These are phyloP conservation scores for Diaporthe amygdali DNA, from an alignment of 2,329 filamentous ascomycete species.

Conservation along the genomic window DNA sequence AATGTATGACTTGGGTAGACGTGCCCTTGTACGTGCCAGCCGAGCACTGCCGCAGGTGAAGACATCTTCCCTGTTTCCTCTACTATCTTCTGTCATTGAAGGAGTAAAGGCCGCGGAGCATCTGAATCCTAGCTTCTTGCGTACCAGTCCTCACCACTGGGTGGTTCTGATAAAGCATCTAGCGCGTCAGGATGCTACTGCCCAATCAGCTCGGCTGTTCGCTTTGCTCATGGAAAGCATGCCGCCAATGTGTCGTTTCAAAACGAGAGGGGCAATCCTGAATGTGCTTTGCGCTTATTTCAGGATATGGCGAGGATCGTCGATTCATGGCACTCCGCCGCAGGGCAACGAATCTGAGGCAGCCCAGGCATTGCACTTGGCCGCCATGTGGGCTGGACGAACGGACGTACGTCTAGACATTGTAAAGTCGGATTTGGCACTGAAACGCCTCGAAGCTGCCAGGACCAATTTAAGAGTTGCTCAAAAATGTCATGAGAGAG, in stretches of 20 bases:
- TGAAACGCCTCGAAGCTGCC: not conserved
- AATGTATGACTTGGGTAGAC: not conserved
- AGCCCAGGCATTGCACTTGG: not conserved
- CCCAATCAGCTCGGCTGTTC: slow-evolving; percentile 6
- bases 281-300: slow-evolving; percentile 18
- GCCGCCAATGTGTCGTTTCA: not conserved
- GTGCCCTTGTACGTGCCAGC: not conserved
- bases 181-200: not conserved
- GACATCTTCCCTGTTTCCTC: not conserved
- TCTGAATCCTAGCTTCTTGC: slow-evolving; percentile 1
- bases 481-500: not conserved
- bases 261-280: slow-evolving; percentile 11
- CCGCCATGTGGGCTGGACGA: slow-evolving; percentile 21
- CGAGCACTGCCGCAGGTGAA: not conserved
- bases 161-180: slow-evolving; percentile 13
- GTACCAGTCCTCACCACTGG: slow-evolving; percentile 5
- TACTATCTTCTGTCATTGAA: not conserved
- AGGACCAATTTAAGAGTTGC: not conserved
- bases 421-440: slow-evolving; percentile 1
- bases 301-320: slow-evolving; percentile 14
- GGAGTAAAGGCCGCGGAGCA: not conserved
- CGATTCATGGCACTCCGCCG: slow-evolving; percentile 15
- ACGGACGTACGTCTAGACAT: not conserved
- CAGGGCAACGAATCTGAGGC: not conserved
- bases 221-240: slow-evolving; percentile 13